These are phyloP conservation scores for Rhodotorula sphaerocarpa DNA, from an alignment of 768 basidiomycete genomes.

Conservation along the genomic window DNA sequence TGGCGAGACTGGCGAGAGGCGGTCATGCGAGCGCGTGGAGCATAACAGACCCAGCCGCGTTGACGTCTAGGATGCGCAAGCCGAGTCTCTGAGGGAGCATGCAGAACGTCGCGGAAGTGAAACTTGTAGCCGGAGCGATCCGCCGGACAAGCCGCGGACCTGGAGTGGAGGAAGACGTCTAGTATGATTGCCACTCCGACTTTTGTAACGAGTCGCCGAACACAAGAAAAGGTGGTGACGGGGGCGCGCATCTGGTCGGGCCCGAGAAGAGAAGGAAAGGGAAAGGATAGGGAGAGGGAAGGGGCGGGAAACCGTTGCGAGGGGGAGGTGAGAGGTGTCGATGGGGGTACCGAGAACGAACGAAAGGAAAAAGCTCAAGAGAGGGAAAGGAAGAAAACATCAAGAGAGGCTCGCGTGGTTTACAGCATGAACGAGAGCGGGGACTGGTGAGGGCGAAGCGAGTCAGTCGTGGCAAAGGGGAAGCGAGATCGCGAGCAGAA, in stretches of 20 bases:
- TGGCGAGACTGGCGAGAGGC: no score
- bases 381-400: background rate
- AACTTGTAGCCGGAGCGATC: no score
- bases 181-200: background rate
- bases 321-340: background rate
- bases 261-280: background rate
- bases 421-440: slow-evolving; percentile 38
- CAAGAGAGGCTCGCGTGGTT: background rate
- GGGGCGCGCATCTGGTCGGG: background rate
- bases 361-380: background rate
- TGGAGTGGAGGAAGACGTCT: no score
- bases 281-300: background rate
- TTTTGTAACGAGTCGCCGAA: background rate
- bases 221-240: background rate
- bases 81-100: no score
- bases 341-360: background rate
- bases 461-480: background rate
- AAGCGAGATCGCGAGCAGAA: background rate
- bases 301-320: background rate
- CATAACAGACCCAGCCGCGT: no score
- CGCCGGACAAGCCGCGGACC: no score
- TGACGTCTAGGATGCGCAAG: no score
- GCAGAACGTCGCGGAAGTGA: no score
- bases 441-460: slow-evolving; percentile 11
- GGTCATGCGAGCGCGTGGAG: no score